Base-by-base conservation (phyloP, 805 yeast species). In the Candida verbasci region DNA sequence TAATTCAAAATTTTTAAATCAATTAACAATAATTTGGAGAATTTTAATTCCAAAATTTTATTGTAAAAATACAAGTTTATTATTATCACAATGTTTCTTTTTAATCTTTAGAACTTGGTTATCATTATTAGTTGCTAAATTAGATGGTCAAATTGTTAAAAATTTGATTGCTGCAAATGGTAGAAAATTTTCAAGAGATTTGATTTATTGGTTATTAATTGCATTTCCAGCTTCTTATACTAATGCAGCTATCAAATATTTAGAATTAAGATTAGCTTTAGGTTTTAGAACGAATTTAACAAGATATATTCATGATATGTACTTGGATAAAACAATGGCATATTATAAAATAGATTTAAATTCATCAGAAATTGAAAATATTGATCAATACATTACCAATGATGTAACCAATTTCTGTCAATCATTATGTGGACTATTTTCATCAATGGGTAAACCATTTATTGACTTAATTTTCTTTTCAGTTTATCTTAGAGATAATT, bases 191-290 rank as follows among this genome's bases (percentile, higher is more conserved):
- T 56, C 79, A 27, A 68, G 85, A 41, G 96, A 89, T 55, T 67
- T 89, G 56, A 72, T 78, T 8, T 83, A 84, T 57, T 89, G 97
- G 97, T 76, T 89, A 40, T 60, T 85, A 41, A 80, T 89, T 53
- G 96, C 96, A 1, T 78, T 89, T 43, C 97, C 97, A 2, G 95
- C 96, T 0, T 80, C 93, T 3, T 89, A 86, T 57, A 84, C 96
- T 22, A 89, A 89, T 58, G 83, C 95, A 32, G 88, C 91, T 40
- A 89, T 89, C 53, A 85, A 83, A 53, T 86, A 75, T 50, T 62
- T 89, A 47, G 85, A 88, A 37, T 76, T 81, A 50, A 73, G 86
- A 48, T 64, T 89, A 40, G 78, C 95, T 9, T 69, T 87, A 37
- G 86, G 85, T 49, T 89, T 89, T 66, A 77, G 97, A 67, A 82